Conservation (phyloP, 371 early-diverging fungal genomes). For the Mortierella sp. region DNA sequence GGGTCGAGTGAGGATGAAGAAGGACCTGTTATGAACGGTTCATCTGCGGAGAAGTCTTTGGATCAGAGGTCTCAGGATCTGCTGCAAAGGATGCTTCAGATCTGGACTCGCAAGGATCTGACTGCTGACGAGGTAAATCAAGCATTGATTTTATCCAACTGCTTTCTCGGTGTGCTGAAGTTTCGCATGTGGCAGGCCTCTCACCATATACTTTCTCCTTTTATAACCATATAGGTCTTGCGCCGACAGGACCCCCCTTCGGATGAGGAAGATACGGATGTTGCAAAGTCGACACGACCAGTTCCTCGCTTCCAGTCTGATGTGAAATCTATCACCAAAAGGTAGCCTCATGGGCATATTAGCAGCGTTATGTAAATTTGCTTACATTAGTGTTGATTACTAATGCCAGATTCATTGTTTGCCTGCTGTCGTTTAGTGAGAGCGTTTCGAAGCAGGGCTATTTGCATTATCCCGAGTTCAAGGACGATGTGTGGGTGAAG, state of each 20-base stretch:
- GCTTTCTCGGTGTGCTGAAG: background rate
- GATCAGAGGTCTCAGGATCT: slow-evolving; percentile 44
- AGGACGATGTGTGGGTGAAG: slow-evolving; percentile 79
- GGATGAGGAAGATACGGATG: slow-evolving; percentile 58
- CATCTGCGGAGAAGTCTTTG: background rate
- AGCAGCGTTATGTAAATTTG: background rate
- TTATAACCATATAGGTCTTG: slow-evolving; percentile 48
- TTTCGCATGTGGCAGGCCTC: background rate
- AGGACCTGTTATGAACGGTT: background rate
- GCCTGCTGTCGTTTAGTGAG: slow-evolving; percentile 56
- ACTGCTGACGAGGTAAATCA: slow-evolving; percentile 65
- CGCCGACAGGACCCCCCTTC: slow-evolving; percentile 65
- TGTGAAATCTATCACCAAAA: slow-evolving; percentile 67
- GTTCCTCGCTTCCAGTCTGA: slow-evolving; percentile 68
- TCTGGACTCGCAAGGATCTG: slow-evolving; percentile 66
- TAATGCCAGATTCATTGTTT: background rate
- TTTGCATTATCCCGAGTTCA: slow-evolving; percentile 72
- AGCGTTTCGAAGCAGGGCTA: slow-evolving; percentile 73
- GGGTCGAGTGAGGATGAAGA: slow-evolving; percentile 5
- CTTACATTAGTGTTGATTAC: background rate
- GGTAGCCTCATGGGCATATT: slow-evolving; percentile 53
- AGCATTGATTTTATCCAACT: background rate
- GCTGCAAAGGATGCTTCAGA: slow-evolving; percentile 57
- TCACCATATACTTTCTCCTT: background rate
- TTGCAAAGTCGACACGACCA: slow-evolving; percentile 34